Percentiles rank a stretch among this genome's conserved stretches.
Conservation (phyloP, 441 rosid species). For the Syzygium malaccense region DNA sequence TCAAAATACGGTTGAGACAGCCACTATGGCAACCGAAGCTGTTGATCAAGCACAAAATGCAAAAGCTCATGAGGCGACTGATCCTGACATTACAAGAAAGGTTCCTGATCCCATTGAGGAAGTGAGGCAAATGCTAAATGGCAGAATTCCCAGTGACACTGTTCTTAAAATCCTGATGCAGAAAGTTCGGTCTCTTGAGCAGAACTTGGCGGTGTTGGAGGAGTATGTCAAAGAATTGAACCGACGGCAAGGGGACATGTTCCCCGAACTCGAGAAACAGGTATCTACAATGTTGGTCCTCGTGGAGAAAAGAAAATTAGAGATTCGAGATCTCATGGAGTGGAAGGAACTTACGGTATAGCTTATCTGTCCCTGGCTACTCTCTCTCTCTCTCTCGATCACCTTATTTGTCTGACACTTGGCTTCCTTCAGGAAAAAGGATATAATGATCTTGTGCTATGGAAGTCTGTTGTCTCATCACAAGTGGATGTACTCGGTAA, state of each 20-base stretch:
- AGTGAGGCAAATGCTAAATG: constrained; percentile 48
- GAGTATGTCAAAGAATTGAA: constrained; percentile 61
- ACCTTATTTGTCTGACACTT: background rate
- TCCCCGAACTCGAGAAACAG: constrained; percentile 53
- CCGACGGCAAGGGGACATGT: constrained; percentile 34
- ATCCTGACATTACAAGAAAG: constrained; percentile 12
- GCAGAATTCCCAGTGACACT: constrained; percentile 53
- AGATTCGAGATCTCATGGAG: constrained; percentile 34
- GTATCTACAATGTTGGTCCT: constrained; percentile 33
- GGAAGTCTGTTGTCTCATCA: constrained; percentile 52
- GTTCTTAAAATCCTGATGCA: constrained; percentile 82
- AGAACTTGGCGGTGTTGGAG: constrained; percentile 59
- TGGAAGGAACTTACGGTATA: constrained; percentile 62
- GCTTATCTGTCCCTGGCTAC: background rate
- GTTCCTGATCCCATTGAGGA: constrained; percentile 47
- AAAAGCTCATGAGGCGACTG: constrained; percentile 19
- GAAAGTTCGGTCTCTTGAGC: constrained; percentile 67
- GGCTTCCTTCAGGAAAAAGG: constrained; percentile 40
- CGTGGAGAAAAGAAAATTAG: constrained; percentile 43
- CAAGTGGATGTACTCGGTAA: constrained; percentile 41
- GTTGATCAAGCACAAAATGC: constrained; percentile 20
- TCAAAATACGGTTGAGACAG: constrained; percentile 9
- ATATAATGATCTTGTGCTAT: constrained; percentile 38
- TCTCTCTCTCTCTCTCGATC: background rate
- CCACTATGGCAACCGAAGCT: constrained; percentile 12